These are phyloP conservation scores for Lathyrus oleraceus DNA, from an alignment of 306 rosid species.

Conservation along the genomic window DNA sequence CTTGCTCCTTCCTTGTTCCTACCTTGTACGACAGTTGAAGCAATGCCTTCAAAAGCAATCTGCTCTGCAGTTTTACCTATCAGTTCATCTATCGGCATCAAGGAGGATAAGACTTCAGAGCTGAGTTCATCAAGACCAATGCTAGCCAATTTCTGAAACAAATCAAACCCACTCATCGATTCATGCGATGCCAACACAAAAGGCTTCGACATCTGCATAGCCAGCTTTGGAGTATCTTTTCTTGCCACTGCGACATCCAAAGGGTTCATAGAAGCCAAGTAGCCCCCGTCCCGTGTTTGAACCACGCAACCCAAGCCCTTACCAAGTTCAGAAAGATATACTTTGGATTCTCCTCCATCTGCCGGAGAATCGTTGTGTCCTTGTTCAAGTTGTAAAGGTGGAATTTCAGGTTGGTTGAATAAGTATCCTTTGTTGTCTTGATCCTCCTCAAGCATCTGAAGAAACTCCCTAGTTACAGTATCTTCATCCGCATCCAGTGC, in stretches of 20 bases:
- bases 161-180: slow-evolving; percentile 67
- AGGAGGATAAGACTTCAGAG: slow-evolving; percentile 49
- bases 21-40: slow-evolving; percentile 82
- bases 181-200: slow-evolving; percentile 52
- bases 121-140: slow-evolving; percentile 67
- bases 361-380: slow-evolving; percentile 37
- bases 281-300: slow-evolving; percentile 86
- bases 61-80: slow-evolving; percentile 92
- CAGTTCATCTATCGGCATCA: slow-evolving; percentile 80
- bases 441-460: slow-evolving; percentile 92
- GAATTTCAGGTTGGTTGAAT: slow-evolving; percentile 47
- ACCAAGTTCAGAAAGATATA: slow-evolving; percentile 88
- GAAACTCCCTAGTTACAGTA: slow-evolving; percentile 83
- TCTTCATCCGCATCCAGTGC: slow-evolving; percentile 84
- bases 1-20: slow-evolving; percentile 91
- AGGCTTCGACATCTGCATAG: slow-evolving; percentile 87
- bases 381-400: slow-evolving; percentile 59
- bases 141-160: slow-evolving; percentile 74
- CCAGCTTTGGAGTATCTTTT: slow-evolving; percentile 76
- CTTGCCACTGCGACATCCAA: slow-evolving; percentile 49
- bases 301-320: slow-evolving; percentile 79
- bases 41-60: slow-evolving; percentile 94
- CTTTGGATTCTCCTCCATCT: slow-evolving; percentile 58
- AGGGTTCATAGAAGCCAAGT: slow-evolving; percentile 85
- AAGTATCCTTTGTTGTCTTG: slow-evolving; percentile 52